Percentiles rank a stretch among this genome's conserved stretches.
Evolutionary conservation across 306 rosid genomes (phyloP).

Genomic region (Hippophae rhamnoides): DNA sequence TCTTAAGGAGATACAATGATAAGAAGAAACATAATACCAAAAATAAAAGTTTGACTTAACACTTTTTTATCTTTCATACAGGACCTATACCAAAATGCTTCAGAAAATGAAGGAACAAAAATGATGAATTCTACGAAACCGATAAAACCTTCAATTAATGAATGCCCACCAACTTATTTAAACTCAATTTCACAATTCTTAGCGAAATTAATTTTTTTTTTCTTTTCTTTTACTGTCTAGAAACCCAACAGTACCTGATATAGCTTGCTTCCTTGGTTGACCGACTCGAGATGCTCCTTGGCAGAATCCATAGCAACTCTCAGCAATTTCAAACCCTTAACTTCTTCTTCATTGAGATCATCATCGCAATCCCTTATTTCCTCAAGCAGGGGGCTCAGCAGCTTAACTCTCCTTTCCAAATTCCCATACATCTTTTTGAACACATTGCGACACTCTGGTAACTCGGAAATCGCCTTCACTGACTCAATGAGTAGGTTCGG

Average conservation of each 20-base stretch:
- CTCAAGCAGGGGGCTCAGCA: constrained; percentile 84
- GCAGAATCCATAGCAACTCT: constrained; percentile 62
- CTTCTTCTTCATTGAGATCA: constrained; percentile 38
- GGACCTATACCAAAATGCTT: too few species aligned
- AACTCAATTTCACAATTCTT: background rate
- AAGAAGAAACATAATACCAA: too few species aligned
- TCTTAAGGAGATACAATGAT: too few species aligned
- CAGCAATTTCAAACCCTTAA: constrained; percentile 51
- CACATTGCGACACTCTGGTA: constrained; percentile 61
- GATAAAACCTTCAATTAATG: background rate
- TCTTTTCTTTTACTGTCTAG: background rate
- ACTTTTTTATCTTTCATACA: too few species aligned
- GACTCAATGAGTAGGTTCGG: constrained; percentile 48
- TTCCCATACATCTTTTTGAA: constrained; percentile 62
- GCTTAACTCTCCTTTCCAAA: constrained; percentile 68
- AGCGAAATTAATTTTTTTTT: background rate
- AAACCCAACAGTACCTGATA: constrained; percentile 47
- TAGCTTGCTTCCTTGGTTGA: constrained; percentile 75
- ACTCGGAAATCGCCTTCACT: constrained; percentile 51
- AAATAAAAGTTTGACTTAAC: too few species aligned
- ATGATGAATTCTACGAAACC: background rate
- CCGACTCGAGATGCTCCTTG: constrained; percentile 41
- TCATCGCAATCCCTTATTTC: constrained; percentile 66
- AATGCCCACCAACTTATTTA: background rate
- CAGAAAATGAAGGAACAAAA: background rate